Percentiles rank a stretch among this genome's conserved stretches.
phyloP scores from a whole-genome alignment of 1,284 basidiomycete species.

The Rhodotorula sp. region DNA sequence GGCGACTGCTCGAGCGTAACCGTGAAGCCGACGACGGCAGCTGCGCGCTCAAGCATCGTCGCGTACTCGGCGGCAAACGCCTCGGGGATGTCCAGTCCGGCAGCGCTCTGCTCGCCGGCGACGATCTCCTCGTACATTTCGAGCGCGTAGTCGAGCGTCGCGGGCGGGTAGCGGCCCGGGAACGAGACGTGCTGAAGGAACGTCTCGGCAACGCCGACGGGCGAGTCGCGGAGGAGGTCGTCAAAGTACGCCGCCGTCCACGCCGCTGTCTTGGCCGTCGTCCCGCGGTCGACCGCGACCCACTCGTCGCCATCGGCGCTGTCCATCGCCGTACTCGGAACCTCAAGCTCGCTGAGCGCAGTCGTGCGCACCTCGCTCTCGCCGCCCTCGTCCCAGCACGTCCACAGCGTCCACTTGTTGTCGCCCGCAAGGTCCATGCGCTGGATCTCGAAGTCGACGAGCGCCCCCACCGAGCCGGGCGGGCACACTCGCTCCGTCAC shows the following conservation, averaged over 20 bases:
- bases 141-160: constrained; percentile 76
- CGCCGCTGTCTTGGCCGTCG: constrained; percentile 8
- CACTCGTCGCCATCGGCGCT: constrained; percentile 47
- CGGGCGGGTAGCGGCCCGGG: constrained; percentile 80
- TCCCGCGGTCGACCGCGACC: constrained; percentile 38
- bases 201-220: constrained; percentile 58
- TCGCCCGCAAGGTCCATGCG: constrained; percentile 45
- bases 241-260: constrained; percentile 77
- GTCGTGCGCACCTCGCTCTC: constrained; percentile 38
- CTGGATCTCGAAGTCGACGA: constrained; percentile 53
- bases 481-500: constrained; percentile 47
- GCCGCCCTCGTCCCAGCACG: constrained; percentile 53
- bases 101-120: constrained; percentile 59
- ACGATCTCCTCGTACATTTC: constrained; percentile 75
- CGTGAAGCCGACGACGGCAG: constrained; percentile 80
- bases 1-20: constrained; percentile 71
- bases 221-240: constrained; percentile 62
- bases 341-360: constrained; percentile 39
- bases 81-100: constrained; percentile 24
- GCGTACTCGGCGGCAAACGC: constrained; percentile 59
- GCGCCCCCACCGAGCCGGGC: constrained; percentile 44
- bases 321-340: constrained; percentile 46
- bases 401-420: constrained; percentile 52
- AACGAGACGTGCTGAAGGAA: constrained; percentile 80
- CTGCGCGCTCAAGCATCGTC: constrained; percentile 72